Conservation (phyloP, 345 rosid species). For the Corchorus capsularis region DNA sequence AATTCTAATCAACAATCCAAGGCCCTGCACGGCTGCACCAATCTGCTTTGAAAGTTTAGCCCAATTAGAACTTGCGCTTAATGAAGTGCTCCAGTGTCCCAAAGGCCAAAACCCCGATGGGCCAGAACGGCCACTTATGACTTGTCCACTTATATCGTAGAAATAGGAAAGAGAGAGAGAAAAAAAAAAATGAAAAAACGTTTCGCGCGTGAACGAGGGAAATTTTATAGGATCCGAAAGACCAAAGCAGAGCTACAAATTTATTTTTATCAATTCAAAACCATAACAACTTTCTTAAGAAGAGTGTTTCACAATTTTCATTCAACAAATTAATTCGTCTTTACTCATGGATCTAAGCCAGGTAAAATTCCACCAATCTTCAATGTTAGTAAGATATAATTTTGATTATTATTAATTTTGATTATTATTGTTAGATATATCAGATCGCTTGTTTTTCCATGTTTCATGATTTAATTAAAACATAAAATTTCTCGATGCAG, state of each 20-base stretch:
- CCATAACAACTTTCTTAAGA: not conserved
- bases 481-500: conserved; percentile 22
- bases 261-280: not conserved
- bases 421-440: too few species aligned
- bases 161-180: not conserved
- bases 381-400: not conserved
- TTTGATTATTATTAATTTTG: too few species aligned
- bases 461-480: not conserved
- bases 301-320: not conserved
- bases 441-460: not conserved
- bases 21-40: not conserved
- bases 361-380: not conserved
- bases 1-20: not conserved
- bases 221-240: conserved; percentile 4
- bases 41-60: not conserved
- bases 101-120: not conserved
- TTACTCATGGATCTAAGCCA: conserved; percentile 21
- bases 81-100: not conserved
- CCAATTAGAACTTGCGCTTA: not conserved
- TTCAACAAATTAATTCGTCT: not conserved
- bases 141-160: not conserved
- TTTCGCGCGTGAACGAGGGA: conserved; percentile 6
- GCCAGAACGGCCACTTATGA: not conserved
- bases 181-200: not conserved
- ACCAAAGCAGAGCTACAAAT: not conserved